Evolutionary conservation across 768 basidiomycete genomes (phyloP).

Genomic region (Galerina sulciceps): DNA sequence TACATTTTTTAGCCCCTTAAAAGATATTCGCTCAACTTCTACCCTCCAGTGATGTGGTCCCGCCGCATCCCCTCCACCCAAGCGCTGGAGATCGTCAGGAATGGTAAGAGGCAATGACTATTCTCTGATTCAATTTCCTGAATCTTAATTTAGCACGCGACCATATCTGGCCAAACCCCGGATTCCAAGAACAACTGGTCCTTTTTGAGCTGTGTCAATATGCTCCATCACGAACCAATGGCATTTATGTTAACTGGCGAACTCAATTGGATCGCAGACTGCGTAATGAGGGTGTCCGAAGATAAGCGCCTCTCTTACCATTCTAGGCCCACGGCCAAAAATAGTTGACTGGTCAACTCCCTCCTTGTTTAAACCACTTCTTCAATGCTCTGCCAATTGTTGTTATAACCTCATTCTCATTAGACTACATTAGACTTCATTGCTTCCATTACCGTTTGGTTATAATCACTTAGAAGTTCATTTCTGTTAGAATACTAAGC

Average conservation of each 20-base stretch:
- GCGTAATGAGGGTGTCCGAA: constrained; percentile 41
- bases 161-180: constrained; percentile 80
- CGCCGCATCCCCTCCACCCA: constrained; percentile 57
- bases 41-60: constrained; percentile 65
- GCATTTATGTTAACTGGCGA: constrained; percentile 72
- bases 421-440: too few relatives aligned
- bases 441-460: too few relatives aligned
- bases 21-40: constrained; percentile 13
- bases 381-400: not conserved
- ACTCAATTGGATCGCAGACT: constrained; percentile 54
- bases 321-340: not conserved
- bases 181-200: constrained; percentile 79
- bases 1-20: constrained; percentile 1
- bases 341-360: not conserved
- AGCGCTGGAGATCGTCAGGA: constrained; percentile 63
- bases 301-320: constrained; percentile 15
- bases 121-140: constrained; percentile 3
- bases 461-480: too few relatives aligned
- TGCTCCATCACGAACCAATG: constrained; percentile 58
- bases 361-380: not conserved
- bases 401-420: too few relatives aligned
- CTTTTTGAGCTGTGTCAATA: constrained; percentile 78
- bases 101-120: constrained; percentile 43
- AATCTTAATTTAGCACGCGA: constrained; percentile 55
- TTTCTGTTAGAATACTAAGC: too few relatives aligned